phyloP scores from a whole-genome alignment of 2,329 filamentous ascomycete genomes.

The Epichloe bromicola region DNA sequence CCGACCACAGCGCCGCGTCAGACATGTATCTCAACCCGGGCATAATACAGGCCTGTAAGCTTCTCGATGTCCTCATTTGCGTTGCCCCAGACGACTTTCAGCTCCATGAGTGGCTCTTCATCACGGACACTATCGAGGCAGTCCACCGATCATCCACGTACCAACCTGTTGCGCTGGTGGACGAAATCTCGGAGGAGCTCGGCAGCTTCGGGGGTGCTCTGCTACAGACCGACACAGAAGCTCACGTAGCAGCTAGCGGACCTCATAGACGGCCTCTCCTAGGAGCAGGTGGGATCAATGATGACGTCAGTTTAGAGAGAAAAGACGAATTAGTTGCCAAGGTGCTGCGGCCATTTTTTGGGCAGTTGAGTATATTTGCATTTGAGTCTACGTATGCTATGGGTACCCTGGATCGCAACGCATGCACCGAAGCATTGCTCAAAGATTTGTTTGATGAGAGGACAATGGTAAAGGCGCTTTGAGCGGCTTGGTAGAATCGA shows the following conservation, averaged over 20 bases:
- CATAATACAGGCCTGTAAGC: conserved; percentile 82
- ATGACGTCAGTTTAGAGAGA: conserved; percentile 43
- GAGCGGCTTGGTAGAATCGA: conserved; percentile 6
- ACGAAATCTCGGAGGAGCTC: conserved; percentile 71
- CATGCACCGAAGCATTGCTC: conserved; percentile 51
- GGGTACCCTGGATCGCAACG: conserved; percentile 51
- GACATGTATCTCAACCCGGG: conserved; percentile 67
- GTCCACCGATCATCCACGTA: conserved; percentile 67
- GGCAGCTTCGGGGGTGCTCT: conserved; percentile 29
- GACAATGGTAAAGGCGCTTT: conserved; percentile 49
- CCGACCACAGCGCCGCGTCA: conserved; percentile 46
- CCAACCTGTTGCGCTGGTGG: conserved; percentile 63
- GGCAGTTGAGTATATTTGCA: conserved; percentile 78
- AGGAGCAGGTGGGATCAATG: conserved; percentile 38
- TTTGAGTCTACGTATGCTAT: conserved; percentile 92
- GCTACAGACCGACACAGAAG: conserved; percentile 23
- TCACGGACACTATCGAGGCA: conserved; percentile 92
- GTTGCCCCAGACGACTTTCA: conserved; percentile 92
- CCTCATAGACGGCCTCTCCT: conserved; percentile 35
- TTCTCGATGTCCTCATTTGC: conserved; percentile 78
- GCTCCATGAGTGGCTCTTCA: conserved; percentile 94
- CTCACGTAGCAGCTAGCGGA: conserved; percentile 22
- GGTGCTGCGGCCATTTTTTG: conserved; percentile 78
- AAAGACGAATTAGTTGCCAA: conserved; percentile 60
- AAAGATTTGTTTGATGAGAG: conserved; percentile 70